Evolutionary conservation across 176 grass and related monocot genomes (phyloP).

Genomic region (Eragrostis curvula): DNA sequence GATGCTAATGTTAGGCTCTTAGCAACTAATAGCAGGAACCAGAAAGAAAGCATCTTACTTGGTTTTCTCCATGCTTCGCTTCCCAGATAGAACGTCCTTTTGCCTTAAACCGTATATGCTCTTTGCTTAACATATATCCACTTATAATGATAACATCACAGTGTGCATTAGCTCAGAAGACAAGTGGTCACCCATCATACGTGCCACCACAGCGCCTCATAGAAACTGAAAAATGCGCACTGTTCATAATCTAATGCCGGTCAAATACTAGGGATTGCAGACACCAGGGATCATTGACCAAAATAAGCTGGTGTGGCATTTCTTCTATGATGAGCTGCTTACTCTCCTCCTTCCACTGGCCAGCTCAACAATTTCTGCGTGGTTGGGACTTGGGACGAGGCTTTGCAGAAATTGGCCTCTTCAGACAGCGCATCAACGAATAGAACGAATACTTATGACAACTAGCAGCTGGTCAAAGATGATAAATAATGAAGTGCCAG

Average conservation of each 20-base stretch:
- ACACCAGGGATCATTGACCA: constrained; percentile 29
- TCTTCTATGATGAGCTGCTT: too few species aligned
- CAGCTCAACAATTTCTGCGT: constrained; percentile 28
- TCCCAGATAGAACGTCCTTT: background rate
- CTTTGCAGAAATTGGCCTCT: constrained; percentile 34
- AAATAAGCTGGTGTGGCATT: constrained; percentile 24
- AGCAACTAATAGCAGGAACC: constrained; percentile 40
- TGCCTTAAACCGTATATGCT: background rate
- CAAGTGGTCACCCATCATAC: background rate
- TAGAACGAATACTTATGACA: background rate
- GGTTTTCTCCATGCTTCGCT: background rate
- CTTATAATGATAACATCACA: background rate
- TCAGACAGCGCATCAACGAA: constrained; percentile 10
- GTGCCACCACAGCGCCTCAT: background rate
- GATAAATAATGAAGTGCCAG: constrained; percentile 24
- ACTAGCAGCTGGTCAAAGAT: background rate
- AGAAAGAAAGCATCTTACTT: background rate
- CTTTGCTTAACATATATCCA: background rate
- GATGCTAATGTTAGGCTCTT: constrained; percentile 52
- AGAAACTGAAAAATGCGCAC: background rate
- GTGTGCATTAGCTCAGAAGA: background rate
- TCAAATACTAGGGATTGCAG: constrained; percentile 34
- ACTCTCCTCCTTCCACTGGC: background rate
- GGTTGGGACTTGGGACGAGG: constrained; percentile 16
- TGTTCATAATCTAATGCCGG: background rate